Conservation (phyloP, 176 grass and related monocot species). For the maize (Zea mays) region DNA sequence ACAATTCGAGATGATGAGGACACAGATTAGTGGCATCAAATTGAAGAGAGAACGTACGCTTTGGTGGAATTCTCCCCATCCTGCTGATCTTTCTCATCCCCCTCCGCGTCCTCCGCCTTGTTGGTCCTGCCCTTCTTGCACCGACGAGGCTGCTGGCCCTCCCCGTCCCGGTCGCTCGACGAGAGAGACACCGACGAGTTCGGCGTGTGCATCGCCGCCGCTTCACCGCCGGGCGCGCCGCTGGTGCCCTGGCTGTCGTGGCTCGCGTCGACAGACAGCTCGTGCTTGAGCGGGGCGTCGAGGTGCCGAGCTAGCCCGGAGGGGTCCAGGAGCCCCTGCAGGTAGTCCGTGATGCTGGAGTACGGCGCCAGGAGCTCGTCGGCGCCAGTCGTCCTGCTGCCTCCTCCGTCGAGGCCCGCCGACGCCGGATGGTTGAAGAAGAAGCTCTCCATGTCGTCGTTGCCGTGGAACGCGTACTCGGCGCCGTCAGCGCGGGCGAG, state of each 20-base stretch:
- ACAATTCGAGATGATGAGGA: conserved; percentile 30
- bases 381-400: not conserved
- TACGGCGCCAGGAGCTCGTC: conserved; percentile 49
- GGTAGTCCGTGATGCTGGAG: conserved; percentile 48
- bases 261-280: conserved; percentile 53
- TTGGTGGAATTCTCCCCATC: conserved; percentile 70
- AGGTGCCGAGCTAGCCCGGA: conserved; percentile 36
- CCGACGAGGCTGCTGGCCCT: conserved; percentile 47
- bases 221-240: conserved; percentile 38
- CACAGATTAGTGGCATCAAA: conserved; percentile 12
- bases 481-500: too few relatives aligned
- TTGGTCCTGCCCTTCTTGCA: conserved; percentile 60
- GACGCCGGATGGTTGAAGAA: conserved; percentile 41
- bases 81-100: conserved; percentile 48
- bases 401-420: conserved; percentile 22
- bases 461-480: conserved; percentile 41
- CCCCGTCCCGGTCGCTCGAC: conserved; percentile 59
- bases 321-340: conserved; percentile 51
- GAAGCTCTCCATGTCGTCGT: conserved; percentile 49
- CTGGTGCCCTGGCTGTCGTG: conserved; percentile 49
- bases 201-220: conserved; percentile 46
- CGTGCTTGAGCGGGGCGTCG: conserved; percentile 41
- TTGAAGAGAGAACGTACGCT: conserved; percentile 51
- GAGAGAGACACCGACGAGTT: conserved; percentile 82
- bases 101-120: conserved; percentile 44